Conservation (phyloP, 1,284 basidiomycete species). For the Cryptococcus depauperatus region DNA sequence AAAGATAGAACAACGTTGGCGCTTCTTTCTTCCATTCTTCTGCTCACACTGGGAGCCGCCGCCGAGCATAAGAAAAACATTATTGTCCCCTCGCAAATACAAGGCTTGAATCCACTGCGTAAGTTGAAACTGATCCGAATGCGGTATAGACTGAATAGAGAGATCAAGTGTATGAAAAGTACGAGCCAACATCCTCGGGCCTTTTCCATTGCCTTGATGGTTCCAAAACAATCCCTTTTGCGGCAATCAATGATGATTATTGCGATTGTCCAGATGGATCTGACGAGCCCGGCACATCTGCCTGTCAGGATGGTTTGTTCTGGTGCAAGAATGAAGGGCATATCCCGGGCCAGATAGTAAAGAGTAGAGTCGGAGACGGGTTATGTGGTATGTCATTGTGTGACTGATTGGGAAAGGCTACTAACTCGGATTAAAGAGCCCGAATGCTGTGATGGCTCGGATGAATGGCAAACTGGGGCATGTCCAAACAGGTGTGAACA, state of each 20-base stretch:
- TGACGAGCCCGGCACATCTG: slow-evolving; percentile 88
- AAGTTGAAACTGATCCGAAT: slow-evolving; percentile 1
- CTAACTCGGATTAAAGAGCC: slow-evolving; percentile 53
- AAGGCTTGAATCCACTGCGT: slow-evolving; percentile 27
- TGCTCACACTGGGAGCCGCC: neutral
- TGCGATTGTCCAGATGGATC: slow-evolving; percentile 90
- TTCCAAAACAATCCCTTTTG: slow-evolving; percentile 51
- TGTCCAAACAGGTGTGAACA: slow-evolving; percentile 74
- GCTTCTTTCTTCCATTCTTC: slow-evolving; percentile 5
- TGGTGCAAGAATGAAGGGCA: slow-evolving; percentile 87
- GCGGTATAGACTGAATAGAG: neutral
- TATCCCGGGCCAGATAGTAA: slow-evolving; percentile 67
- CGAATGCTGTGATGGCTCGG: slow-evolving; percentile 96
- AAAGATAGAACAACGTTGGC: too few species aligned
- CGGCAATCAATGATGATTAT: slow-evolving; percentile 84
- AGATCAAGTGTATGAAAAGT: slow-evolving; percentile 20
- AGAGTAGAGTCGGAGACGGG: slow-evolving; percentile 86
- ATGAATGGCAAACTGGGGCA: slow-evolving; percentile 62
- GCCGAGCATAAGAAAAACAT: slow-evolving; percentile 9
- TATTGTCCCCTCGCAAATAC: slow-evolving; percentile 11
- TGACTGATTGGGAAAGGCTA: neutral
- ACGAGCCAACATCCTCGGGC: slow-evolving; percentile 10
- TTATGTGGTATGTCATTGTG: slow-evolving; percentile 64
- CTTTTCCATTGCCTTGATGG: slow-evolving; percentile 41
- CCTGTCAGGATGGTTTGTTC: slow-evolving; percentile 61